Evolutionary conservation across 1,284 basidiomycete species (phyloP).

Genomic region (Sparassis latifolia): DNA sequence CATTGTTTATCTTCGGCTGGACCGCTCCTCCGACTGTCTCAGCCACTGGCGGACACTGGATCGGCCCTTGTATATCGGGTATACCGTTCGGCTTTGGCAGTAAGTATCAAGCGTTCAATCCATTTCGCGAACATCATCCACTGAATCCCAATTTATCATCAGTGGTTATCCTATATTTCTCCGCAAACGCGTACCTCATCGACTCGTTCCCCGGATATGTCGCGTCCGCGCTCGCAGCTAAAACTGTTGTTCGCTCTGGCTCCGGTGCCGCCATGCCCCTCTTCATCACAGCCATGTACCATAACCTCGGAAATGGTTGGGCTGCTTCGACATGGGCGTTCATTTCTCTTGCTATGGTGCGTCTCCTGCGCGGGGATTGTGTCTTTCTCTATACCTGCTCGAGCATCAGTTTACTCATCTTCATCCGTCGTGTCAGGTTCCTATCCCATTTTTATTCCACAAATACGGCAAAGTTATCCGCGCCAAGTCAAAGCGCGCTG

Average conservation of each 20-base stretch:
- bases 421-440: slow-evolving; percentile 3
- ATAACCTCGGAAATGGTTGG: slow-evolving; percentile 30
- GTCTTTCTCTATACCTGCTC: too few species aligned
- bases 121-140: neutral
- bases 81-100: slow-evolving; percentile 40
- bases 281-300: slow-evolving; percentile 33
- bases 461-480: slow-evolving; percentile 16
- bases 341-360: neutral
- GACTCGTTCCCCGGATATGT: slow-evolving; percentile 35
- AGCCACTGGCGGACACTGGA: slow-evolving; percentile 22
- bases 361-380: too few species aligned
- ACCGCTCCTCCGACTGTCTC: slow-evolving; percentile 16
- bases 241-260: slow-evolving; percentile 37
- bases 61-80: slow-evolving; percentile 34
- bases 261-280: slow-evolving; percentile 43
- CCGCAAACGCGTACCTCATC: slow-evolving; percentile 37
- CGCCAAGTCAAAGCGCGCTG: slow-evolving; percentile 17
- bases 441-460: slow-evolving; percentile 20
- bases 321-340: neutral
- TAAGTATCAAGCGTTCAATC: neutral
- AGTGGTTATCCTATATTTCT: slow-evolving; percentile 37
- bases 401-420: too few species aligned
- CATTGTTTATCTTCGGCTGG: slow-evolving; percentile 34
- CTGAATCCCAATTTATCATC: neutral
- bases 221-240: slow-evolving; percentile 26